Evolutionary conservation across 140 eudicot genomes (phyloP).

Genomic region (Artemisia princeps): DNA sequence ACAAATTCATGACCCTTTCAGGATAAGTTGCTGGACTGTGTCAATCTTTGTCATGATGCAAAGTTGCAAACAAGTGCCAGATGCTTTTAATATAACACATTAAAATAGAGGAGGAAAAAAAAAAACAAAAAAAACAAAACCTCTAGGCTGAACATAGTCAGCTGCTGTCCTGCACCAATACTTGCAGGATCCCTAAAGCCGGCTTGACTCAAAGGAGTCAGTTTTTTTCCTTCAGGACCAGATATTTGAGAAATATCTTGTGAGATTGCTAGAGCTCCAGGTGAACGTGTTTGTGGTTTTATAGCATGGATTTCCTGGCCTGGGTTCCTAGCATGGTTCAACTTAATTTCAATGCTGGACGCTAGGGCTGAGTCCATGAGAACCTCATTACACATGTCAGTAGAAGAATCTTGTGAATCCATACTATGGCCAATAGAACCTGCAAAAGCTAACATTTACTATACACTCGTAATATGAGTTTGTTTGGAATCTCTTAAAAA

Average conservation of each 20-base stretch:
- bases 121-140: slow-evolving; percentile 33
- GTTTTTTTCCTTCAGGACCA: slow-evolving; percentile 65
- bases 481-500: slow-evolving; percentile 10
- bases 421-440: slow-evolving; percentile 23
- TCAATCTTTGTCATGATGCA: slow-evolving; percentile 18
- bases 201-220: slow-evolving; percentile 81
- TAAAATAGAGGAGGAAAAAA: not conserved
- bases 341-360: slow-evolving; percentile 17
- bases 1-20: not conserved
- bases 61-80: not conserved
- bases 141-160: slow-evolving; percentile 79
- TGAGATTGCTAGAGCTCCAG: slow-evolving; percentile 22
- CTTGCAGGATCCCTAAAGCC: slow-evolving; percentile 94
- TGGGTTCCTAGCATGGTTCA: slow-evolving; percentile 25
- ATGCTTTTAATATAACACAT: not conserved
- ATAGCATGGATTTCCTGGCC: slow-evolving; percentile 29
- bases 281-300: slow-evolving; percentile 23
- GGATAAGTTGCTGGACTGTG: not conserved
- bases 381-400: slow-evolving; percentile 26
- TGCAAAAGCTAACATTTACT: slow-evolving; percentile 19
- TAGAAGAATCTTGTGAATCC: slow-evolving; percentile 28
- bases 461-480: slow-evolving; percentile 8
- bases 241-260: slow-evolving; percentile 84
- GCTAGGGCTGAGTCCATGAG: slow-evolving; percentile 26
- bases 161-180: slow-evolving; percentile 84